Conservation (phyloP, 2,329 filamentous ascomycete species). For the Fusarium penzigii region DNA sequence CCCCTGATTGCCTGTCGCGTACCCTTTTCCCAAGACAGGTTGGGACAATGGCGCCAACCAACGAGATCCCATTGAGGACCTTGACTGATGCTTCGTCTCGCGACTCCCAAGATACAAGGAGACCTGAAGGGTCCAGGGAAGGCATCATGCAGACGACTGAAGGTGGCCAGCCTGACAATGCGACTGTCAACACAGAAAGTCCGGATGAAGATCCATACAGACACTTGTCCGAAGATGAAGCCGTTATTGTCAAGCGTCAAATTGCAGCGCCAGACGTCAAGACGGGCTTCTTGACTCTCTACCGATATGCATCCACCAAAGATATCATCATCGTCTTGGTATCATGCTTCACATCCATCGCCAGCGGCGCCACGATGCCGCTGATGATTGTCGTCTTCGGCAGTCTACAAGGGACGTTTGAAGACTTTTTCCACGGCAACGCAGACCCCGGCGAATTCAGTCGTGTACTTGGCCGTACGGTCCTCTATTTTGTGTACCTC, state of each 20-base stretch:
- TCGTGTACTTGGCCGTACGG: conserved; percentile 44
- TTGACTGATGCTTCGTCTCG: too few relatives aligned
- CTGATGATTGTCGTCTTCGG: conserved; percentile 78
- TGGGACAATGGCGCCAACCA: too few relatives aligned
- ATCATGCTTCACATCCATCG: conserved; percentile 61
- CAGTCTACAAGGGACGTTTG: conserved; percentile 67
- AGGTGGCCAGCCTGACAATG: too few relatives aligned
- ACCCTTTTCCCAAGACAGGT: too few relatives aligned
- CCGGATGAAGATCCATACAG: not conserved
- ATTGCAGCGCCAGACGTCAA: conserved; percentile 61
- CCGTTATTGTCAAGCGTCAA: conserved; percentile 62
- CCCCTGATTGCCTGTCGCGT: too few relatives aligned
- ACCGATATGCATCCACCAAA: conserved; percentile 62
- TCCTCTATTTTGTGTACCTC: conserved; percentile 79
- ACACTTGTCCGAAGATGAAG: conserved; percentile 54
- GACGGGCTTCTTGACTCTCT: conserved; percentile 61
- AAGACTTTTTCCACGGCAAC: conserved; percentile 53
- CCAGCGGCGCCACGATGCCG: conserved; percentile 67
- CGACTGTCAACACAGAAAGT: not conserved
- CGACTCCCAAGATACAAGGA: too few relatives aligned
- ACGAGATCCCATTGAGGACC: too few relatives aligned
- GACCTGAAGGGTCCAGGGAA: too few relatives aligned
- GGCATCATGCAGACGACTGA: too few relatives aligned
- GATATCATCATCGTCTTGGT: conserved; percentile 62
- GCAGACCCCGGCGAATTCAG: conserved; percentile 55